These are phyloP conservation scores for Neophaeococcomyces aloes DNA, from an alignment of 2,329 filamentous ascomycete genomes.

Conservation along the genomic window DNA sequence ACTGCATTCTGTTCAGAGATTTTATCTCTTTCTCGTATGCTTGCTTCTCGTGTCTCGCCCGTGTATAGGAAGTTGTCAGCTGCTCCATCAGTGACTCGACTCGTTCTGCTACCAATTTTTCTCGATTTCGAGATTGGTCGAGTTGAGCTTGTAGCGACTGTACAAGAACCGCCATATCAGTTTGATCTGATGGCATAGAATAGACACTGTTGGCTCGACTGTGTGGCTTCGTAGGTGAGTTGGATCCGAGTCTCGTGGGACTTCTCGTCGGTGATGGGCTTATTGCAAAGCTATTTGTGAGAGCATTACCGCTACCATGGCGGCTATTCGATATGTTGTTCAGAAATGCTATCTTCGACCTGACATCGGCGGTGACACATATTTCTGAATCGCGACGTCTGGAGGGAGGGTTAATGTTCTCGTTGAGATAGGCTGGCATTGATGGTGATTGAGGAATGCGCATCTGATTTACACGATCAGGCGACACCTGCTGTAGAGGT, in stretches of 20 bases:
- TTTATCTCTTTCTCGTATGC: slow-evolving; percentile 49
- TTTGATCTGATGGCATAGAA: neutral
- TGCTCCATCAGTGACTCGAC: slow-evolving; percentile 42
- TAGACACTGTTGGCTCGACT: slow-evolving; percentile 33
- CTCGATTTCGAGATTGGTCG: slow-evolving; percentile 33
- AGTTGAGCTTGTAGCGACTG: slow-evolving; percentile 31
- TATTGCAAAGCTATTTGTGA: slow-evolving; percentile 14
- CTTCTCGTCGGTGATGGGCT: slow-evolving; percentile 4
- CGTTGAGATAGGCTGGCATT: slow-evolving; percentile 25
- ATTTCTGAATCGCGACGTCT: slow-evolving; percentile 25
- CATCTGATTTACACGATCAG: slow-evolving; percentile 41
- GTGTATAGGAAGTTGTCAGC: slow-evolving; percentile 40
- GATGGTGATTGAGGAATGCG: slow-evolving; percentile 32
- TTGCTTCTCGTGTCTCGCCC: slow-evolving; percentile 36
- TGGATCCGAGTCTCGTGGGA: slow-evolving; percentile 4
- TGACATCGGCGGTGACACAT: slow-evolving; percentile 28
- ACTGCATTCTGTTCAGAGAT: slow-evolving; percentile 46
- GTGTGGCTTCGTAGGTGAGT: slow-evolving; percentile 12
- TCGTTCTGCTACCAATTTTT: slow-evolving; percentile 35
- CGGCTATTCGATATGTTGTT: slow-evolving; percentile 31
- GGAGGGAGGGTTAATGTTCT: slow-evolving; percentile 27
- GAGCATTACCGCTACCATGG: slow-evolving; percentile 22
- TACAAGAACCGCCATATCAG: slow-evolving; percentile 1
- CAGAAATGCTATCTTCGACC: slow-evolving; percentile 39
- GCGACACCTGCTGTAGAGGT: slow-evolving; percentile 36